A percentile compares a stretch with the other conserved stretches of the same genome.
These are phyloP conservation scores for Elsinoe perseae DNA, from an alignment of 2,329 filamentous ascomycete species.

Conservation along the genomic window DNA sequence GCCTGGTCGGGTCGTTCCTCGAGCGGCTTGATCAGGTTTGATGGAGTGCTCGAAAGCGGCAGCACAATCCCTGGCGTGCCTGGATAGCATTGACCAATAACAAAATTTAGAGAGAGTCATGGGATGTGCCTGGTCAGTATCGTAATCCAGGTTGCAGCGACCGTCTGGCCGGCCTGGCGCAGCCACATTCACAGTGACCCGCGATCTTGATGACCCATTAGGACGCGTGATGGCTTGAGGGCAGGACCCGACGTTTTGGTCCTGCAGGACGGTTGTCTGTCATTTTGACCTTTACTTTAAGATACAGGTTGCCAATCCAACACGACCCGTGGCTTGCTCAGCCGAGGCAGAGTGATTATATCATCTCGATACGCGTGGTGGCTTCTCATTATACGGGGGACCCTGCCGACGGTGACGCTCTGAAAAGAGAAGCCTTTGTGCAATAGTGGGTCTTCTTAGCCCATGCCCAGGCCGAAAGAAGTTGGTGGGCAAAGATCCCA, in stretches of 20 bases:
- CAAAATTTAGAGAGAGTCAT: constrained; percentile 9
- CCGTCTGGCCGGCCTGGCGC: constrained; percentile 11
- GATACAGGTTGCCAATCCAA: background rate
- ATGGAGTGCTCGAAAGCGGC: constrained; percentile 4
- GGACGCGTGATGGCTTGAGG: background rate
- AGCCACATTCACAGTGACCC: background rate
- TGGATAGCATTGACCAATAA: constrained; percentile 4
- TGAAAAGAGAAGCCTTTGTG: background rate
- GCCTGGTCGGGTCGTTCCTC: background rate
- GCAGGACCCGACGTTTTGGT: constrained; percentile 11
- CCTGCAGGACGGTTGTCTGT: constrained; percentile 5
- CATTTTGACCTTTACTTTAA: background rate
- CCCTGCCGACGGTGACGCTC: background rate
- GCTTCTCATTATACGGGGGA: background rate
- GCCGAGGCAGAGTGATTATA: constrained; percentile 1
- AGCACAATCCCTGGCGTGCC: constrained; percentile 6
- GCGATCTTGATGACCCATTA: constrained; percentile 10
- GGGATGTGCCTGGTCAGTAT: constrained; percentile 6
- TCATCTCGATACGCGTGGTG: background rate
- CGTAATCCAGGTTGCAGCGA: constrained; percentile 11
- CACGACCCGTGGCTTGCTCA: background rate
- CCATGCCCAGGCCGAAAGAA: background rate
- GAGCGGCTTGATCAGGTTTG: background rate
- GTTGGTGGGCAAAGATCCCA: constrained; percentile 6
- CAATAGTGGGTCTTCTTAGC: constrained; percentile 6